Percentiles rank a stretch among this genome's conserved stretches.
Evolutionary conservation across 768 basidiomycete genomes (phyloP).

Genomic region (Naematelia aurantialba): DNA sequence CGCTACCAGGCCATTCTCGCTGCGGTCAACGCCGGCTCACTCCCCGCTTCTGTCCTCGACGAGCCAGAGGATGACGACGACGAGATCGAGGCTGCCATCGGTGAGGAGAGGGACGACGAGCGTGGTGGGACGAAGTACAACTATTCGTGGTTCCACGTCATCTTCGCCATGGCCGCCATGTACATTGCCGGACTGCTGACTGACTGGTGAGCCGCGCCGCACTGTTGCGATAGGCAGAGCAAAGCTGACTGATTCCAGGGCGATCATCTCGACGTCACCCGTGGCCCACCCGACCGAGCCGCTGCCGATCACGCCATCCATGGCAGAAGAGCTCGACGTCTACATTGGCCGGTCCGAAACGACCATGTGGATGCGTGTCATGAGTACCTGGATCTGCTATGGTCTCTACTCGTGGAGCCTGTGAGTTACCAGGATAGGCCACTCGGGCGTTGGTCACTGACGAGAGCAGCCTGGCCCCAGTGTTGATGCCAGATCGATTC

Average conservation of each 20-base stretch:
- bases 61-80: constrained; percentile 71
- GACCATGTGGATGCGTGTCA: constrained; percentile 99
- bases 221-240: neutral
- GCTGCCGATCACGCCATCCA: constrained; percentile 19
- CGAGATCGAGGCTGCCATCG: constrained; percentile 54
- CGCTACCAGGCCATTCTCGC: constrained; percentile 90
- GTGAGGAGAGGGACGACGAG: constrained; percentile 85
- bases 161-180: constrained; percentile 93
- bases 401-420: constrained; percentile 49
- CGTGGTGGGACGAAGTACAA: constrained; percentile 91
- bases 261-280: constrained; percentile 48
- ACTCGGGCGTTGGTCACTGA: too few relatives aligned
- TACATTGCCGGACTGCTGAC: constrained; percentile 96
- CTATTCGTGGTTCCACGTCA: constrained; percentile 99
- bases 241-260: constrained; percentile 35
- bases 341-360: constrained; percentile 93
- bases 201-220: constrained; percentile 71
- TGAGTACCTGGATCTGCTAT: constrained; percentile 87
- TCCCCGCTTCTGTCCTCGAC: constrained; percentile 83
- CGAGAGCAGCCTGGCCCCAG: constrained; percentile 73
- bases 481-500: constrained; percentile 53
- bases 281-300: constrained; percentile 39
- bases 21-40: constrained; percentile 92
- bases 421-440: constrained; percentile 25
- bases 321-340: constrained; percentile 53